Evolutionary conservation across 169 alveolate species (phyloP).

Genomic region (Cyclospora cayetanensis): DNA sequence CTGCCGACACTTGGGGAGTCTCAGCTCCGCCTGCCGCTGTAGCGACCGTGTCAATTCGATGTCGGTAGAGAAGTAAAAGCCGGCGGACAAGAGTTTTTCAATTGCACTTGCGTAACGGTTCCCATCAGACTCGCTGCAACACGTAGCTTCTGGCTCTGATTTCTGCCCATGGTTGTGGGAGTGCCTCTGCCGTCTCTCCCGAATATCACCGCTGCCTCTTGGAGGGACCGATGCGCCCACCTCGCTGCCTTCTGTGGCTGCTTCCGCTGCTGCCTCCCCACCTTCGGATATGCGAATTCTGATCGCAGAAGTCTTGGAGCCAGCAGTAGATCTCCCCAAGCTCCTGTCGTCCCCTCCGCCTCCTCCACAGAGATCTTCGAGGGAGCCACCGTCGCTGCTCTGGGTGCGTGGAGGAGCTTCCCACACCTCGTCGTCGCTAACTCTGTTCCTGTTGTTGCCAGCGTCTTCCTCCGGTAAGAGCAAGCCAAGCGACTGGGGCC

Average conservation of each 20-base stretch:
- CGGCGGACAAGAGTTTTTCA: conserved; percentile 47
- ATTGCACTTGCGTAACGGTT: conserved; percentile 7
- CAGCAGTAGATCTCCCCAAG: background rate
- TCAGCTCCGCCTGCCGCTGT: conserved; percentile 55
- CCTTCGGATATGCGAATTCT: background rate
- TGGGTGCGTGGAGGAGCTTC: no score
- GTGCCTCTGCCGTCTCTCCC: background rate
- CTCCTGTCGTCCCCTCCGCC: background rate
- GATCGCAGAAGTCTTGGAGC: background rate
- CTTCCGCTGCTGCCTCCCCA: background rate
- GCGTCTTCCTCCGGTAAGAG: background rate
- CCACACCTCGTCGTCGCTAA: no score
- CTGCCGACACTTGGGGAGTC: background rate
- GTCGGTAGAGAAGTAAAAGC: conserved; percentile 64
- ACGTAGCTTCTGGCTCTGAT: background rate
- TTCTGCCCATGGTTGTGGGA: background rate
- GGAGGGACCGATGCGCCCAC: background rate
- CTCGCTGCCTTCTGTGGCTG: conserved; percentile 22
- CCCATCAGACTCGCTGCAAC: conserved; percentile 13
- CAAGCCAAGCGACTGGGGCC: background rate
- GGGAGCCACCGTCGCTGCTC: no score
- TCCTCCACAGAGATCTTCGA: no score
- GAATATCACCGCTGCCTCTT: background rate
- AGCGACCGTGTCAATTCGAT: conserved; percentile 64
- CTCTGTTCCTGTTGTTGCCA: conserved; percentile 37